phyloP scores from a whole-genome alignment of 2,329 filamentous ascomycete genomes.

The Aspergillus vadensis region DNA sequence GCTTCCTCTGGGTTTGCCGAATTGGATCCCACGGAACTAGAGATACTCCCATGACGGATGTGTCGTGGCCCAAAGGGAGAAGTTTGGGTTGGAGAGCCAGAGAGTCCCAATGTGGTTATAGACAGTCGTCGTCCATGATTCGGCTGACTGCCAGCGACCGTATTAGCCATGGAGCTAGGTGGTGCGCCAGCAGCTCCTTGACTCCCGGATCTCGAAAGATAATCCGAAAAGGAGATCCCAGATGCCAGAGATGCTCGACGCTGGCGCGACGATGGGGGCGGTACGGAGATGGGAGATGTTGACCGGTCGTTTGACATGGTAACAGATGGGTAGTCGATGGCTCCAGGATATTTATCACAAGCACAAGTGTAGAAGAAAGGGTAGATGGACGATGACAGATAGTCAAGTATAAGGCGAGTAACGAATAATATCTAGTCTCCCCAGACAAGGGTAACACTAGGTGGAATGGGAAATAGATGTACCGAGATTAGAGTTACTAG shows the following conservation, averaged over 20 bases:
- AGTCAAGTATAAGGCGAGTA: background rate
- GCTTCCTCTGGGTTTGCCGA: conserved; percentile 45
- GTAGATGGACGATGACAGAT: background rate
- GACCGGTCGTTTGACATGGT: conserved; percentile 49
- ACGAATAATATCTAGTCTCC: background rate
- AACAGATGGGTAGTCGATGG: background rate
- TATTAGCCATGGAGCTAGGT: conserved; percentile 54
- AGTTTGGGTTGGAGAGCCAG: conserved; percentile 66
- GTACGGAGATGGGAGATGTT: conserved; percentile 43
- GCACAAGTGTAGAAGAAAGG: background rate
- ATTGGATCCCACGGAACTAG: conserved; percentile 57
- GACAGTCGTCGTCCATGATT: conserved; percentile 68
- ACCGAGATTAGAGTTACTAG: background rate
- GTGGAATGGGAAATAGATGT: background rate
- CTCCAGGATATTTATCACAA: background rate
- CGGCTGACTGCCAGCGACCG: conserved; percentile 52
- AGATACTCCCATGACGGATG: conserved; percentile 67
- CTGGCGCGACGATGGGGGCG: conserved; percentile 36
- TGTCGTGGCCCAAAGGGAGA: conserved; percentile 53
- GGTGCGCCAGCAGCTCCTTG: conserved; percentile 20
- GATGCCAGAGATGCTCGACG: conserved; percentile 52
- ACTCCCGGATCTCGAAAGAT: conserved; percentile 38
- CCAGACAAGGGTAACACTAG: background rate
- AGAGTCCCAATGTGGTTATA: conserved; percentile 72
- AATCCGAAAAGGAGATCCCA: conserved; percentile 43